phyloP scores from a whole-genome alignment of 2,329 filamentous ascomycete genomes.

The Fusarium haematococcum region DNA sequence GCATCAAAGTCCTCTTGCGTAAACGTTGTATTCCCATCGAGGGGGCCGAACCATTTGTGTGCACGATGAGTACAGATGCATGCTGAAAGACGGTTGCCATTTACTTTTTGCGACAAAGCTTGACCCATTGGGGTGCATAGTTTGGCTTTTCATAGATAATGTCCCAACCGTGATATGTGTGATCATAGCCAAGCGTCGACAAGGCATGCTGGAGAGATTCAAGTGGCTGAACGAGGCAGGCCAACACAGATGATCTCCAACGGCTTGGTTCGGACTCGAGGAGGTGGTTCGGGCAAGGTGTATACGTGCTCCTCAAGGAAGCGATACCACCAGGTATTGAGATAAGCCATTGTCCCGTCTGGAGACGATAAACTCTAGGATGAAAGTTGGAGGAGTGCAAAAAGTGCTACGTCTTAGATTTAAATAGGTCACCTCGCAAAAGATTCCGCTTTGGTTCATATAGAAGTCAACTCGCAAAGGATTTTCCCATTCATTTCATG shows the following conservation, averaged over 20 bases:
- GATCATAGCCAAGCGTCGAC: conserved; percentile 45
- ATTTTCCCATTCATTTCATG: neutral
- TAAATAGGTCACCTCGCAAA: neutral
- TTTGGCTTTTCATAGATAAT: conserved; percentile 44
- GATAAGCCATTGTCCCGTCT: neutral
- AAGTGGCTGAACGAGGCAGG: conserved; percentile 47
- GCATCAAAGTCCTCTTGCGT: neutral
- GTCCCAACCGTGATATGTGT: conserved; percentile 52
- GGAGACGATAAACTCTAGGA: no score
- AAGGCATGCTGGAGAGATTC: conserved; percentile 51
- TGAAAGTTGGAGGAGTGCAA: neutral
- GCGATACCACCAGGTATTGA: conserved; percentile 19
- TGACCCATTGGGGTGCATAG: conserved; percentile 13
- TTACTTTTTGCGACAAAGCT: conserved; percentile 23
- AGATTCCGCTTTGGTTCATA: neutral
- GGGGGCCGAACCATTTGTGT: conserved; percentile 22
- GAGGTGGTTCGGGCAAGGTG: conserved; percentile 21
- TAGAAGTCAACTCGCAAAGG: neutral
- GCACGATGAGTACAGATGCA: neutral
- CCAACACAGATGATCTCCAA: conserved; percentile 52
- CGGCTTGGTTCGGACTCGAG: conserved; percentile 45
- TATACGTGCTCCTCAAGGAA: conserved; percentile 26
- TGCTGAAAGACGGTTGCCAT: neutral
- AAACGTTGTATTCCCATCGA: conserved; percentile 14
- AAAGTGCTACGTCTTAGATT: neutral